Evolutionary conservation across 352 stramenopile genomes (phyloP).

Genomic region (Bremia lactucae): DNA sequence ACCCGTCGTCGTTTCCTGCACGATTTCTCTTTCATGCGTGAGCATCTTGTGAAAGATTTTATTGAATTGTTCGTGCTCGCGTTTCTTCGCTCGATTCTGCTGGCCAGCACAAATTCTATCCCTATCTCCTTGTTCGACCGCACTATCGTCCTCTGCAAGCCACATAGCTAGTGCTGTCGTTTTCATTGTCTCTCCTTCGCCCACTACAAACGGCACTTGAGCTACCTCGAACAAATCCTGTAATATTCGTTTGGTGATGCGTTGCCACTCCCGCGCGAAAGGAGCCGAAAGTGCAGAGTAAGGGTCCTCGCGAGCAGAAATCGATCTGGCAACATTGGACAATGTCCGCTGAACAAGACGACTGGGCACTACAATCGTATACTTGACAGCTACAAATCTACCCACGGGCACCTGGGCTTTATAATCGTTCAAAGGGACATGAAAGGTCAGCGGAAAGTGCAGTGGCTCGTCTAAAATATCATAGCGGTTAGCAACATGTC

Average conservation of each 20-base stretch:
- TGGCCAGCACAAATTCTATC: conserved; percentile 23
- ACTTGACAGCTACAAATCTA: conserved; percentile 19
- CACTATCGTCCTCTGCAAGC: conserved; percentile 36
- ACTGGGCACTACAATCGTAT: conserved; percentile 42
- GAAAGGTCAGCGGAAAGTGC: conserved; percentile 45
- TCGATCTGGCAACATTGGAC: conserved; percentile 19
- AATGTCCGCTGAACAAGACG: conserved; percentile 48
- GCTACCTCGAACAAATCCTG: conserved; percentile 51
- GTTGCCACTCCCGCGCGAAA: conserved; percentile 59
- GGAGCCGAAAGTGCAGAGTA: conserved; percentile 30
- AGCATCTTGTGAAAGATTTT: conserved; percentile 52
- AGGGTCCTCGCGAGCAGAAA: conserved; percentile 13
- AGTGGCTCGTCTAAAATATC: conserved; percentile 18
- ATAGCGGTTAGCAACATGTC: conserved; percentile 11
- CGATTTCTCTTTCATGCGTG: conserved; percentile 63
- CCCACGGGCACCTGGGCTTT: conserved; percentile 6
- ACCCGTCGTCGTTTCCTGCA: conserved; percentile 57
- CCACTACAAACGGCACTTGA: conserved; percentile 30
- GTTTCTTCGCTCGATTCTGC: conserved; percentile 34
- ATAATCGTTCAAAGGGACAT: conserved; percentile 22
- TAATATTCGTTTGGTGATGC: conserved; percentile 45
- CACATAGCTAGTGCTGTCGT: conserved; percentile 35
- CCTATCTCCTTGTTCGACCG: conserved; percentile 20
- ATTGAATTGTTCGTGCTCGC: conserved; percentile 43
- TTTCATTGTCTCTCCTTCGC: conserved; percentile 7